Base-by-base conservation (phyloP, 1,284 basidiomycete genomes). In the Trichosporon faecale region DNA sequence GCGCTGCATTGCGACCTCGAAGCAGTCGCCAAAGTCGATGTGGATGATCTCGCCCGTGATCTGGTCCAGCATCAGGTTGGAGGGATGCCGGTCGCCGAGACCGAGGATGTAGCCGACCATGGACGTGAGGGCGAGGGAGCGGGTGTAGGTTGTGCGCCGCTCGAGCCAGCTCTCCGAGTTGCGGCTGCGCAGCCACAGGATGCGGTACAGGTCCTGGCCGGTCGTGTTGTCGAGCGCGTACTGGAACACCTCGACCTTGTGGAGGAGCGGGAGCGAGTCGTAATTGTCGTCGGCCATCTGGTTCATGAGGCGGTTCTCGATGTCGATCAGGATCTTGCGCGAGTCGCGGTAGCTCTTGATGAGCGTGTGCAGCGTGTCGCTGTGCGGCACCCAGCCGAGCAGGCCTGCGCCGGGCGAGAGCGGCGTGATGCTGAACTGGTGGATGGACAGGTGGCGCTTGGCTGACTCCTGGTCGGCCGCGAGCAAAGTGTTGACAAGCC, bases 201-300 rank as follows among this genome's bases (percentile, higher is more conserved):
- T 95, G 23, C 95, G 88, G 83, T 99, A 99, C n/a, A 99, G 86
- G 82, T 99, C 97, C 85, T 99, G 97, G 0, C 97, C 97, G 0
- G 95, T 98, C 0, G 97, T 99, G 79, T 99, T 99, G 84, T 99
- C 96, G 55, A 99, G 87, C 3, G 97, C 96, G 79, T 99, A 99
- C 83, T 99, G 95, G 84, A 99, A 99, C 21, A 99, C 97, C 81
- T 99, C 97, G 55, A 99, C 94, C 86, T 99, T 99, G 83, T 99
- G 95, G 71, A 99, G 88, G 2, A 98, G 86, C 35, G 93, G 95
- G 55, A 99, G 86, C 76, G 91, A 92, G 83, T 99, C 97, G 82
- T 99, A 99, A 70, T 78, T 80, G 83, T 99, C 97, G 9, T 97
- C 96, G 12, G 97, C 96, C 96, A 99, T 99, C 92, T 98, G 95